A percentile compares a stretch with the other conserved stretches of the same genome.
These are phyloP conservation scores for Asterella californica DNA, from an alignment of 225 moss, liverwort and hornwort species.

Conservation along the genomic window DNA sequence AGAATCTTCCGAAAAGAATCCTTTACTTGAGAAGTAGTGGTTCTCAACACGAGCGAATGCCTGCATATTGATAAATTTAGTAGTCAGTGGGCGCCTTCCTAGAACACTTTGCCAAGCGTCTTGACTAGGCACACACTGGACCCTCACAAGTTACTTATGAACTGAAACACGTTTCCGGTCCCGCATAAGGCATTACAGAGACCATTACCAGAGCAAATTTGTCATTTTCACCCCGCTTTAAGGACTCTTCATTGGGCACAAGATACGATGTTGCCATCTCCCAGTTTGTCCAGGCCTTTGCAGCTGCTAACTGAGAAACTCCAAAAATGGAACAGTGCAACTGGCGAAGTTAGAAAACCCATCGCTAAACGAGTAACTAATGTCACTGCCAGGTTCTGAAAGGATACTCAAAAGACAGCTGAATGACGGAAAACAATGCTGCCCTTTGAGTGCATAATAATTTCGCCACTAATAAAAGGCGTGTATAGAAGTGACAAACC, in stretches of 20 bases:
- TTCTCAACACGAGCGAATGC: constrained; percentile 96
- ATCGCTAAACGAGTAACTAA: background rate
- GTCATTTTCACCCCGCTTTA: constrained; percentile 71
- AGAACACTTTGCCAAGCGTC: background rate
- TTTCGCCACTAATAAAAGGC: background rate
- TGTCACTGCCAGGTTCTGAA: background rate
- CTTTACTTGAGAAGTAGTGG: constrained; percentile 92
- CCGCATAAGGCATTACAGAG: background rate
- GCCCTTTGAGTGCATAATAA: background rate
- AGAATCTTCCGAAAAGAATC: constrained; percentile 76
- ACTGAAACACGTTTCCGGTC: background rate
- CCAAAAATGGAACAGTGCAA: constrained; percentile 20
- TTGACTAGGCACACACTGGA: background rate
- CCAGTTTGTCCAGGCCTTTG: constrained; percentile 96
- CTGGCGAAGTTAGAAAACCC: background rate
- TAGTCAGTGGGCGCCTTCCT: background rate
- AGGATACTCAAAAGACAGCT: background rate
- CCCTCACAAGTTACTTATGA: background rate
- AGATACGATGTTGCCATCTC: constrained; percentile 98
- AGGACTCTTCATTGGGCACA: constrained; percentile 57
- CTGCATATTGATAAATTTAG: constrained; percentile 27
- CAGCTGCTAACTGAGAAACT: constrained; percentile 83
- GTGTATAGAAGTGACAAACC: constrained; percentile 9
- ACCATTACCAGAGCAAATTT: constrained; percentile 74
- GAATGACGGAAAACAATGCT: background rate